These are phyloP conservation scores for Trametes elegans DNA, from an alignment of 768 basidiomycete genomes.

Conservation along the genomic window DNA sequence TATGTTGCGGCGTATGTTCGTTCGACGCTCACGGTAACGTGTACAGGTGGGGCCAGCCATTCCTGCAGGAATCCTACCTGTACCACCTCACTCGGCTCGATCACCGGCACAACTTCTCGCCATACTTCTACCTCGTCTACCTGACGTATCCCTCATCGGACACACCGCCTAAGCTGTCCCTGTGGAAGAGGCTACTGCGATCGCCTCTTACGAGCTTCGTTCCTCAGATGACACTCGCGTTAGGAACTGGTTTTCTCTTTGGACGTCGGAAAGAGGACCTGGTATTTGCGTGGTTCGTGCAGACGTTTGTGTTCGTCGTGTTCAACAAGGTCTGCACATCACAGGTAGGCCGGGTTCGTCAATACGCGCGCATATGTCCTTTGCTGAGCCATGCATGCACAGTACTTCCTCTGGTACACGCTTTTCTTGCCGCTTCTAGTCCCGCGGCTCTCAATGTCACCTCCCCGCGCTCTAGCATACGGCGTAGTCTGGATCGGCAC, in stretches of 20 bases:
- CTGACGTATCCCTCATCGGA: conserved; percentile 63
- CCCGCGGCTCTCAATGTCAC: conserved; percentile 58
- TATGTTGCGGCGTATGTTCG: not conserved
- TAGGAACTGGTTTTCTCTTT: conserved; percentile 73
- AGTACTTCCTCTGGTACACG: conserved; percentile 99
- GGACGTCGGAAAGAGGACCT: conserved; percentile 58
- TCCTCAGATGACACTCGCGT: conserved; percentile 74
- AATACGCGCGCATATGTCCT: not conserved
- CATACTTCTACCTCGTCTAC: conserved; percentile 95
- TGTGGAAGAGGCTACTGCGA: conserved; percentile 47
- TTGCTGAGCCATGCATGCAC: not conserved
- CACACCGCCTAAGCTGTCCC: conserved; percentile 20
- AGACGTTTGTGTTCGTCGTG: conserved; percentile 87
- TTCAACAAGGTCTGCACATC: conserved; percentile 99
- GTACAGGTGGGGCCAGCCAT: conserved; percentile 89
- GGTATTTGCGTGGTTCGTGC: conserved; percentile 85
- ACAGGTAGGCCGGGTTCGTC: conserved; percentile 60
- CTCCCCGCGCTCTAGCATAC: conserved; percentile 38
- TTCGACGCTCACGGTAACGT: not conserved
- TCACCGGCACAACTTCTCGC: conserved; percentile 97
- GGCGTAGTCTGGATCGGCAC: conserved; percentile 66
- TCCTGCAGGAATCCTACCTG: conserved; percentile 88
- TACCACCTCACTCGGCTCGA: conserved; percentile 91
- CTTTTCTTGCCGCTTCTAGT: conserved; percentile 83
- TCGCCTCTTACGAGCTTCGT: conserved; percentile 82